phyloP scores from a whole-genome alignment of 306 rosid genomes.

The Cicer judaicum region DNA sequence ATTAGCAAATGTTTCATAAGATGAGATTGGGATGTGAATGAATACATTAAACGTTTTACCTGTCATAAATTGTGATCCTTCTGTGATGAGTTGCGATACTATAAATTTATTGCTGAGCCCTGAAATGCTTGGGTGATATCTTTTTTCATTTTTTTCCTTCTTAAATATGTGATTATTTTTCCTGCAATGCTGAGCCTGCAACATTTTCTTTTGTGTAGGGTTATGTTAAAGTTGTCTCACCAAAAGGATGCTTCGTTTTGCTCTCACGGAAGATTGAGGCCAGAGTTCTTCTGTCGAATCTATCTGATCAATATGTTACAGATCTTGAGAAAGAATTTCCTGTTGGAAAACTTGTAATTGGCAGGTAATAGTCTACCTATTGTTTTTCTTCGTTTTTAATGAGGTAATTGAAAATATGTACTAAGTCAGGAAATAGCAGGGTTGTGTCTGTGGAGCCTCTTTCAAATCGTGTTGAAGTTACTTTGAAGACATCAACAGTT shows the following conservation, averaged over 20 bases:
- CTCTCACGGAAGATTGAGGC: conserved; percentile 90
- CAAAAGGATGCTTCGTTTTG: conserved; percentile 87
- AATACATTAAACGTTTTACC: conserved; percentile 8
- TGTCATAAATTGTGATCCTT: not conserved
- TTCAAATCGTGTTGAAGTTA: conserved; percentile 86
- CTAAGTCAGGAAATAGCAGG: conserved; percentile 62
- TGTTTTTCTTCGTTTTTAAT: conserved; percentile 24
- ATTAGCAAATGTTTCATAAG: not conserved
- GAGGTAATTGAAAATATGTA: conserved; percentile 34
- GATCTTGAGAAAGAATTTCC: conserved; percentile 79
- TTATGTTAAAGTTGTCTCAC: conserved; percentile 74
- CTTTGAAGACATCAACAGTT: conserved; percentile 62
- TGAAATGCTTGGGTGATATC: not conserved
- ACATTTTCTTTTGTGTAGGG: conserved; percentile 58
- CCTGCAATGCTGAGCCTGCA: too few relatives aligned
- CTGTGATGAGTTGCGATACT: conserved; percentile 7
- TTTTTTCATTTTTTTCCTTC: not conserved
- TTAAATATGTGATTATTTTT: not conserved
- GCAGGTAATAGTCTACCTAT: conserved; percentile 59
- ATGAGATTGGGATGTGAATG: conserved; percentile 13
- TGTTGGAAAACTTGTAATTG: conserved; percentile 79
- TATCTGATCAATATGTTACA: conserved; percentile 70
- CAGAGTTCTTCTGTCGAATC: conserved; percentile 78
- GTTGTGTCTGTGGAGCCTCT: conserved; percentile 82
- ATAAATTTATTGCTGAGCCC: conserved; percentile 11